phyloP scores from a whole-genome alignment of 176 grass and related monocot genomes.

The Thinopyrum elongatum region DNA sequence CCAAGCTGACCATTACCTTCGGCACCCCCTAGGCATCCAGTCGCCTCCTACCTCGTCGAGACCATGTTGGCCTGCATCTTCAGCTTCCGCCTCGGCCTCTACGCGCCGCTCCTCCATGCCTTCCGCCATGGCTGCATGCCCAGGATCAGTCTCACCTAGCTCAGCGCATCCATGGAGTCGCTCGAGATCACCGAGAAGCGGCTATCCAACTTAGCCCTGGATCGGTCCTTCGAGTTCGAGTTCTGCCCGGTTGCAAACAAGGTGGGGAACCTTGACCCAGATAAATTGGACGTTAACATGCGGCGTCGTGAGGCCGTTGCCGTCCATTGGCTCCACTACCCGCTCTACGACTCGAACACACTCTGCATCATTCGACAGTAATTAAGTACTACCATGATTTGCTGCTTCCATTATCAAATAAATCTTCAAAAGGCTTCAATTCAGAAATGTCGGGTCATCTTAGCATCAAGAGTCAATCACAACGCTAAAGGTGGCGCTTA shows the following conservation, averaged over 20 bases:
- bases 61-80: slow-evolving; percentile 73
- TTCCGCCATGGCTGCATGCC: slow-evolving; percentile 66
- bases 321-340: slow-evolving; percentile 87
- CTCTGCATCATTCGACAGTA: slow-evolving; percentile 78
- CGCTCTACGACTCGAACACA: slow-evolving; percentile 78
- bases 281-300: slow-evolving; percentile 50
- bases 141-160: slow-evolving; percentile 48
- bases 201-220: slow-evolving; percentile 70
- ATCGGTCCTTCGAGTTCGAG: slow-evolving; percentile 48
- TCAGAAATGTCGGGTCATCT: not conserved
- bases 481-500: too few relatives aligned
- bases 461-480: too few relatives aligned
- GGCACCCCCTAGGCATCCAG: slow-evolving; percentile 51
- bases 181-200: slow-evolving; percentile 70
- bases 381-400: not conserved
- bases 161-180: slow-evolving; percentile 64
- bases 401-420: slow-evolving; percentile 28
- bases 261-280: slow-evolving; percentile 73
- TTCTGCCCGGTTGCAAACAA: slow-evolving; percentile 73
- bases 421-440: not conserved
- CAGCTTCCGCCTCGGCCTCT: slow-evolving; percentile 66
- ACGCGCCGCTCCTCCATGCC: slow-evolving; percentile 66
- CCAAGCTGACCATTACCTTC: slow-evolving; percentile 53
- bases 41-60: slow-evolving; percentile 83
- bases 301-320: slow-evolving; percentile 59